A percentile compares a stretch with the other conserved stretches of the same genome.
Evolutionary conservation across 2,329 filamentous ascomycete species (phyloP).

Genomic region (Zymoseptoria crescenta): DNA sequence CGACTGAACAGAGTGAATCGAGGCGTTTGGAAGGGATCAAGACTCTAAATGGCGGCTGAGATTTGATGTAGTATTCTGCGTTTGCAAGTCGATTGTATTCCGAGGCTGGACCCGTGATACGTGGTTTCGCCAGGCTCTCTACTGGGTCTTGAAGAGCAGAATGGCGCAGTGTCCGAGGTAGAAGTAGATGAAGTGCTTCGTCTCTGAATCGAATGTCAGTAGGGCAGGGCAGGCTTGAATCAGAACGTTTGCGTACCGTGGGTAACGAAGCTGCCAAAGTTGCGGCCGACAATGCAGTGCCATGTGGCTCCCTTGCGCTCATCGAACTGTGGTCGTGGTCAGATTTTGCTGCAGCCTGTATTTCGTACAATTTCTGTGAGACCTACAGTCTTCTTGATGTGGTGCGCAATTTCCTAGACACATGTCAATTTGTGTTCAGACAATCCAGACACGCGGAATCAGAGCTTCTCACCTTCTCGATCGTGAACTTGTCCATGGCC

Average conservation of each 20-base stretch:
- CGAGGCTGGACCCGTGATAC: neutral
- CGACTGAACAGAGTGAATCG: neutral
- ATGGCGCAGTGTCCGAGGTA: conserved; percentile 98
- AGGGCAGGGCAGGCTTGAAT: neutral
- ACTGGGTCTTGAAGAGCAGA: conserved; percentile 98
- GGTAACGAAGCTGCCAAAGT: conserved; percentile 98
- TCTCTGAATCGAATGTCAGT: conserved; percentile 54
- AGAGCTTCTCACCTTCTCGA: conserved; percentile 54
- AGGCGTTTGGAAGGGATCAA: neutral
- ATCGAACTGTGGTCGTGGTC: conserved; percentile 65
- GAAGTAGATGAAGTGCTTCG: conserved; percentile 99
- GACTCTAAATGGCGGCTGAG: neutral
- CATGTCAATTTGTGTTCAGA: conserved; percentile 1
- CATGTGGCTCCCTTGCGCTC: conserved; percentile 94
- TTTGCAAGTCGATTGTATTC: neutral
- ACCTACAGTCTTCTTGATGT: conserved; percentile 82
- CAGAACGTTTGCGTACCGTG: conserved; percentile 58
- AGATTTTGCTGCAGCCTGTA: neutral
- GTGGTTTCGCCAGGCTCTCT: conserved; percentile 24
- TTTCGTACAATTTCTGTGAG: neutral
- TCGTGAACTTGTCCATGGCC: conserved; percentile 63
- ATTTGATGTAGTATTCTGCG: neutral
- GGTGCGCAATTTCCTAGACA: conserved; percentile 79
- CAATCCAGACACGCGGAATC: neutral
- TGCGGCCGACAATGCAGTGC: conserved; percentile 97